These are phyloP conservation scores for Ananas comosus DNA, from an alignment of 176 grass and related monocot species.

Conservation along the genomic window DNA sequence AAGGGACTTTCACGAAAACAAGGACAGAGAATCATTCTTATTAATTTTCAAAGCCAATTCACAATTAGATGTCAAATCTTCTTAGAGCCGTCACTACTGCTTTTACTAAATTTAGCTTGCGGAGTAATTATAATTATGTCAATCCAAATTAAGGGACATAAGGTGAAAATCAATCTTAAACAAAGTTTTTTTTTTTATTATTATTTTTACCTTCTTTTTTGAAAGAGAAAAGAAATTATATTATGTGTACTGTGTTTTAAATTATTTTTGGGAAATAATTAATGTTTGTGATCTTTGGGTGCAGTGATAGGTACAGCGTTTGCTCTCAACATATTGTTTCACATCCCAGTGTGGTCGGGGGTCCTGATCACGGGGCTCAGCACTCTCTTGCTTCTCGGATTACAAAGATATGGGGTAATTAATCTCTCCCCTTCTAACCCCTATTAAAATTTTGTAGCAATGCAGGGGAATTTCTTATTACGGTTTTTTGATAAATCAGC, in stretches of 20 bases:
- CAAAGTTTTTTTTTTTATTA: not conserved
- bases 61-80: too few relatives aligned
- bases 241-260: too few relatives aligned
- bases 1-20: too few relatives aligned
- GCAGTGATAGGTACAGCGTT: slow-evolving; percentile 79
- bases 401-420: slow-evolving; percentile 76
- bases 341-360: slow-evolving; percentile 72
- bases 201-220: too few relatives aligned
- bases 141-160: too few relatives aligned
- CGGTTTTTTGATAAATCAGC: too few relatives aligned
- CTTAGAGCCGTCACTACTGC: too few relatives aligned
- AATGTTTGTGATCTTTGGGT: not conserved
- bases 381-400: slow-evolving; percentile 63
- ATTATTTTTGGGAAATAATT: not conserved
- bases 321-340: slow-evolving; percentile 74
- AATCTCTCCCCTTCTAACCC: not conserved
- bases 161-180: not conserved
- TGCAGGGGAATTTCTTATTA: not conserved
- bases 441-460: not conserved
- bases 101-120: too few relatives aligned
- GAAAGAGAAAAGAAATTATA: not conserved
- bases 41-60: too few relatives aligned
- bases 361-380: slow-evolving; percentile 89
- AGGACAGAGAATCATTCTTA: too few relatives aligned
- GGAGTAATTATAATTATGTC: too few relatives aligned